Percentiles rank a stretch among this genome's conserved stretches.
Evolutionary conservation across 2,329 filamentous ascomycete species (phyloP).

Genomic region (Aspergillus novofumigatus): DNA sequence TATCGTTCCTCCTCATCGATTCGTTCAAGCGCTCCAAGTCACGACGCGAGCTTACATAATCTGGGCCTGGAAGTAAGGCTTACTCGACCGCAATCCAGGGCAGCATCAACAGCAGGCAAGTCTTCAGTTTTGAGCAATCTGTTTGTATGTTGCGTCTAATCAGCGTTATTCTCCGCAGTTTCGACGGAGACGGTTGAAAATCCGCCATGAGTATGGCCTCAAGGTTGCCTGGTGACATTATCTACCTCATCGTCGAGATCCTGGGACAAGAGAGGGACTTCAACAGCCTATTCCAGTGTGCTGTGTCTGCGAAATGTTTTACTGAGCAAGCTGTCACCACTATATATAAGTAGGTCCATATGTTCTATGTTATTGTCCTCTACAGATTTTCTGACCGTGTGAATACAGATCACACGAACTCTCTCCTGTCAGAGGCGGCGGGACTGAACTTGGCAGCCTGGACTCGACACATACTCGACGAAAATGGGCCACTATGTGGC

Average conservation of each 20-base stretch:
- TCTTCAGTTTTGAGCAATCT: neutral
- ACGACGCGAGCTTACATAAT: conserved; percentile 19
- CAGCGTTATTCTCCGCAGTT: too few relatives aligned
- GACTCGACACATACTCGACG: conserved; percentile 18
- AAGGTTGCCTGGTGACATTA: conserved; percentile 20
- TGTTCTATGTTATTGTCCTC: neutral
- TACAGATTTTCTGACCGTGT: neutral
- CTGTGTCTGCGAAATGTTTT: conserved; percentile 20
- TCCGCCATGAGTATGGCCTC: conserved; percentile 14
- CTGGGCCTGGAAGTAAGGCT: neutral
- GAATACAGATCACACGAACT: conserved; percentile 44
- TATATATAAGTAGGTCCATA: conserved; percentile 22
- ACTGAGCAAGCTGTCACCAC: conserved; percentile 19
- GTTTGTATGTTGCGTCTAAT: neutral
- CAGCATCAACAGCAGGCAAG: neutral
- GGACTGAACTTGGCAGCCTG: conserved; percentile 26
- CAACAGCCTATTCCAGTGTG: conserved; percentile 26
- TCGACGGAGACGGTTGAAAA: neutral
- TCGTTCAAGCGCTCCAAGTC: neutral
- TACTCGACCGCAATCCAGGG: neutral
- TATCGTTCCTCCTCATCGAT: neutral
- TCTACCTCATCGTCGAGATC: conserved; percentile 25
- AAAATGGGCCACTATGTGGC: conserved; percentile 64
- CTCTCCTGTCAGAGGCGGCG: conserved; percentile 43
- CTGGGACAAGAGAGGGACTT: conserved; percentile 22